phyloP scores from a whole-genome alignment of 2,329 filamentous ascomycete species.

The Sporothrix schenckii region DNA sequence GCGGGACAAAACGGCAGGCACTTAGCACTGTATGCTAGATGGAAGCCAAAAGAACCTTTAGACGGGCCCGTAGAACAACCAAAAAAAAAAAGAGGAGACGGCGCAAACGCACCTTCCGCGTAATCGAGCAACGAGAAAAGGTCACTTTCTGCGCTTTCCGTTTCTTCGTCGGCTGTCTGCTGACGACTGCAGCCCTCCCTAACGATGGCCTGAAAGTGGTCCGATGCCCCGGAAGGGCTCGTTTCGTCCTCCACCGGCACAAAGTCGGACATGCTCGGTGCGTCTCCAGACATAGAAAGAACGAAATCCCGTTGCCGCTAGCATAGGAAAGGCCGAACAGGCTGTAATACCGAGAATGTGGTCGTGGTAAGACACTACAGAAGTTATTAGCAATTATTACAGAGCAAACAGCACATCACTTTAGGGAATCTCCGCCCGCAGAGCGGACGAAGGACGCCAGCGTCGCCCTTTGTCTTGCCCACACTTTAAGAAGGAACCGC shows the following conservation, averaged over 20 bases:
- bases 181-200: constrained; percentile 16
- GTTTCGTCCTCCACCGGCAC: constrained; percentile 2
- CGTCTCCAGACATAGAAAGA: background rate
- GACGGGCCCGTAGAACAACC: constrained; percentile 12
- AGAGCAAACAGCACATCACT: constrained; percentile 7
- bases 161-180: constrained; percentile 23
- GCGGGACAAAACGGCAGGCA: constrained; percentile 6
- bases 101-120: constrained; percentile 16
- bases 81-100: constrained; percentile 14
- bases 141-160: background rate
- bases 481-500: background rate
- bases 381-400: constrained; percentile 21
- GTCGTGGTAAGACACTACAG: too few species aligned
- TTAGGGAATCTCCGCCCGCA: constrained; percentile 10
- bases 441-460: constrained; percentile 8
- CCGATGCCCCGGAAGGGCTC: too few species aligned
- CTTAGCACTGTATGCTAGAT: background rate
- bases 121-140: background rate
- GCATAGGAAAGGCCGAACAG: background rate
- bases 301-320: constrained; percentile 4
- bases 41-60: constrained; percentile 27
- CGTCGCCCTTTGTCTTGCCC: background rate
- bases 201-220: background rate
- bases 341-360: background rate
- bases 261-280: background rate